Evolutionary conservation across 192 early-diverging fungal species (phyloP).

Genomic region (Entomortierella parvispora): DNA sequence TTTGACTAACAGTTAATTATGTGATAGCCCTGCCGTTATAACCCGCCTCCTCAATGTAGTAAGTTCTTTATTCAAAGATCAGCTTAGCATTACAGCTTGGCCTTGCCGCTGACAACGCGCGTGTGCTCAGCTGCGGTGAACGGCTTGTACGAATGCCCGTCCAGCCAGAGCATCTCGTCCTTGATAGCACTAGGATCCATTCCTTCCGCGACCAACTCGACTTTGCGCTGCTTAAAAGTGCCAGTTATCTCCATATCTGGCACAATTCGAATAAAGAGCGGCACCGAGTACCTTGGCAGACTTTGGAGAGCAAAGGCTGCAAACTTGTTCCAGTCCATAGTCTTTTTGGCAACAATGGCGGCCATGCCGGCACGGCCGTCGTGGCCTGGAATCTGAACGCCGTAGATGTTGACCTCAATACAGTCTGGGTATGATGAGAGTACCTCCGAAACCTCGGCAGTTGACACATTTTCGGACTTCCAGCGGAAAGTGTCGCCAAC

Average conservation of each 20-base stretch:
- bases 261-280: constrained; percentile 67
- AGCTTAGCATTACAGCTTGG: constrained; percentile 31
- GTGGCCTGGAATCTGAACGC: constrained; percentile 62
- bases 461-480: constrained; percentile 72
- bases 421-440: constrained; percentile 65
- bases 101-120: constrained; percentile 32
- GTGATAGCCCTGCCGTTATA: too few relatives aligned
- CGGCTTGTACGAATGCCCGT: constrained; percentile 54
- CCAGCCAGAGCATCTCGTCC: constrained; percentile 57
- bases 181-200: constrained; percentile 51
- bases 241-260: constrained; percentile 60
- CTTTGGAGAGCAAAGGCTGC: constrained; percentile 45
- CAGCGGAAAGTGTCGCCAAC: constrained; percentile 80
- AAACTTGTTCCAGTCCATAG: constrained; percentile 48
- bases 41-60: too few relatives aligned
- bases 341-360: constrained; percentile 58
- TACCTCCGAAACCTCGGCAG: constrained; percentile 69
- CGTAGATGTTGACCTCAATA: constrained; percentile 73
- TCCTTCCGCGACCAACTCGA: constrained; percentile 56
- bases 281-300: constrained; percentile 72
- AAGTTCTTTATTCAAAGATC: too few relatives aligned
- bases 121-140: constrained; percentile 42
- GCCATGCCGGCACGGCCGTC: constrained; percentile 80
- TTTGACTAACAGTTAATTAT: too few relatives aligned
- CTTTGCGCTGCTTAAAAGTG: constrained; percentile 65